A percentile compares a stretch with the other conserved stretches of the same genome.
phyloP scores from a whole-genome alignment of 164 flowering plant species.

The Malania oleifera region DNA sequence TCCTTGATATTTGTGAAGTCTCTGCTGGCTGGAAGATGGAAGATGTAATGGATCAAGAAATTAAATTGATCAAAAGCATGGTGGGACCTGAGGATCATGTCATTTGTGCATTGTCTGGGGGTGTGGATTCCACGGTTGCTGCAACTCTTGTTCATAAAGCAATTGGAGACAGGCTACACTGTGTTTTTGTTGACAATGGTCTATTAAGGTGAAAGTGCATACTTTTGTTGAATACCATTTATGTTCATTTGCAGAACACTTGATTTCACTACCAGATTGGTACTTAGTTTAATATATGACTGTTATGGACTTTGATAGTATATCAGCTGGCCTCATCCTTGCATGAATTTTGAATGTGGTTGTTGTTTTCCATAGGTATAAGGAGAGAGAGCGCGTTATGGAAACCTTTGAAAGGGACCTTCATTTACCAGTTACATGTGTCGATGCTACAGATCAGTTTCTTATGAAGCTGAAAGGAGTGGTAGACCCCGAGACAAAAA shows the following conservation, averaged over 20 bases:
- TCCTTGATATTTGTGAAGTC: conserved; percentile 74
- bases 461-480: conserved; percentile 83
- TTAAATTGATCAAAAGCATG: conserved; percentile 52
- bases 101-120: conserved; percentile 93
- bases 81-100: conserved; percentile 80
- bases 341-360: conserved; percentile 5
- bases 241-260: too few species aligned
- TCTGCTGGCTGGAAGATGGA: conserved; percentile 85
- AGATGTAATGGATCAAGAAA: conserved; percentile 79
- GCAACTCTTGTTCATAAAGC: conserved; percentile 95
- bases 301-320: neutral
- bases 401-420: conserved; percentile 80
- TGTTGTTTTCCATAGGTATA: conserved; percentile 41
- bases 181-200: conserved; percentile 96
- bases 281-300: neutral
- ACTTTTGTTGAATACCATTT: neutral
- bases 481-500: conserved; percentile 80
- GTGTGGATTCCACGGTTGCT: conserved; percentile 97
- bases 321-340: conserved; percentile 4
- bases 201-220: conserved; percentile 59
- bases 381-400: conserved; percentile 90
- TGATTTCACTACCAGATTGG: too few species aligned
- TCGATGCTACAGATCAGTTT: conserved; percentile 77
- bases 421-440: conserved; percentile 87
- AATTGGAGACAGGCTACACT: conserved; percentile 88